Evolutionary conservation across 306 rosid species (phyloP), one percentile per base, ranked within the genome.

Genomic region (Macrotyloma uniflorum): DNA sequence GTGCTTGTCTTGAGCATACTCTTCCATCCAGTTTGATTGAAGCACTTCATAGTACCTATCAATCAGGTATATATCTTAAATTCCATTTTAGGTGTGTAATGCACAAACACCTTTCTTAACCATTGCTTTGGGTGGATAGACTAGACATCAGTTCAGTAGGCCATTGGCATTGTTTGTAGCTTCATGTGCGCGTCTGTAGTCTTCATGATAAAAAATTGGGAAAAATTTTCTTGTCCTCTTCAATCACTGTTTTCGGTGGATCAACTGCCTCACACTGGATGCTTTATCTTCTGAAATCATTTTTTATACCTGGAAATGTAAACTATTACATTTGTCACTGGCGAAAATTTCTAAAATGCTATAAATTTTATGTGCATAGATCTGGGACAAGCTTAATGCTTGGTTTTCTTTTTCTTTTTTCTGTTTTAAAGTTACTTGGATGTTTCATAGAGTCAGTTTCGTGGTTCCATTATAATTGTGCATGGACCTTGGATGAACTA

Each of bases 11-110:
- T 11, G 84, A 66, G 38, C 86, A 91, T 73, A 8, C 79, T 43
- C 15, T 93, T 67, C 89, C 98, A 73, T 75, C 93, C 49, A 76
- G 63, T 86, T 80, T 77, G 82, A 80, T 90, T 61, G 98, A 91
- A 70, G 83, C 88, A 50, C 93, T 93, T 77, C 77, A 58, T 9
- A 3, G 84, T 18, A 68, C 83, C 70, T 96, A 93, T 38, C 79
- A 83, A 66, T 83, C 97, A 73, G 98, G 99, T 96, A 85, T 42
- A 73, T 33, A 43, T 61, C 8, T 70, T 78, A 36, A 80, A 33
- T 80, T 72, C 9, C 68, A 6, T 40, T 72, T 66, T 72, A 38
- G 57, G 57, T 38, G 42, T 63, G 13, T 55, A 58, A 42, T 74
- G 35, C 5, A 22, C 49, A 19, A 43, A 45, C 23, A 45, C 47